Evolutionary conservation across 495 filamentous ascomycete species (phyloP), one percentile per base, ranked within the genome.

Genomic region (Sordaria brevicollis): DNA sequence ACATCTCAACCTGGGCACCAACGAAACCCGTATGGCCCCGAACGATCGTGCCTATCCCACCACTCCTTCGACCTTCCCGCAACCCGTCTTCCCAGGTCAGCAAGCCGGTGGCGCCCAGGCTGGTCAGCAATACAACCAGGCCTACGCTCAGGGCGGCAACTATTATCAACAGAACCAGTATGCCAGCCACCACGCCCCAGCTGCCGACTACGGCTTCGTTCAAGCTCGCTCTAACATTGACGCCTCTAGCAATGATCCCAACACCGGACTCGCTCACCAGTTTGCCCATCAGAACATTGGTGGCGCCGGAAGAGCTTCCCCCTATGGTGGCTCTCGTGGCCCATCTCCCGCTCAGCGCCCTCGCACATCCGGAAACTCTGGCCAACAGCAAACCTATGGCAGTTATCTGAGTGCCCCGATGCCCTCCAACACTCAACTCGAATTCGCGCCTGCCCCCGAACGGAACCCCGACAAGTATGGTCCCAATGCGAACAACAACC

Each of bases 281-380:
- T 94, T 99, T 78, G 95, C 94, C 38, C 93, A 98, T 80, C 95
- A 99, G 84, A 96, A 98, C 78, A 87, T 98, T 8, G 92, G 91
- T 66, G 85, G 88, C 65, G 87, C 85, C 65, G 84, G 82, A 67
- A 86, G 92, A 72, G 82, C 81, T 3, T 89, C 90, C 69, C 86
- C 92, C 67, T 92, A 92, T 74, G 84, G 82, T 74, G 66, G 68
- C 43, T 67, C 77, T n/a, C 89, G 92, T 37, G 86, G 92, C 57
- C 85, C 86, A 6, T 91, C 91, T 10, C 90, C 92, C 6, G 86
- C 79, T 49, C 89, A 91, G 75, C 88, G 94, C 65, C 92, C 92
- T 65, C 88, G 91, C 68, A 96, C 92, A 6, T 91, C 91, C 62
- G 92, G 91, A 54, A 87, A 88, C 37, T 79, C 85, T 66, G 86